A percentile compares a stretch with the other conserved stretches of the same genome.
Conservation (phyloP, 495 filamentous ascomycete genomes). For the Rhypophila decipiens region DNA sequence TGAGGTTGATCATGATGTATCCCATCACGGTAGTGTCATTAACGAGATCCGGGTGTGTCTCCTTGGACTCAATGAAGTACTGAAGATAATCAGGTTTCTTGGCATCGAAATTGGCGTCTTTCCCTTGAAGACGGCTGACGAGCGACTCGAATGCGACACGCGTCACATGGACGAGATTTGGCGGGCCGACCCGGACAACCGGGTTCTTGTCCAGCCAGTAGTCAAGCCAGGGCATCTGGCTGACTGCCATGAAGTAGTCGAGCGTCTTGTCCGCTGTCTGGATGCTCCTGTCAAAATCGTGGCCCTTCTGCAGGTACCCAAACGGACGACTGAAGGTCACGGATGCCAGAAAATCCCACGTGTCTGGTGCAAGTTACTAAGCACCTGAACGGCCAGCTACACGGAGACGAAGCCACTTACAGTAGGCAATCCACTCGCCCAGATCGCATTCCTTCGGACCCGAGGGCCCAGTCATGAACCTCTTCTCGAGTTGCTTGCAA, state of each 20-base stretch:
- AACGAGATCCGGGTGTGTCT: constrained; percentile 14
- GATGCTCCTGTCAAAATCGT: constrained; percentile 32
- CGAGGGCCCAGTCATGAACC: constrained; percentile 18
- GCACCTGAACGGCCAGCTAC: background rate
- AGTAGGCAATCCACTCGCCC: constrained; percentile 28
- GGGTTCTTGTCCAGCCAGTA: constrained; percentile 43
- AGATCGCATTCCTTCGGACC: constrained; percentile 20
- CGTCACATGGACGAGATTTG: constrained; percentile 12
- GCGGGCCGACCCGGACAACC: constrained; percentile 25
- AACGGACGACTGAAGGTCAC: constrained; percentile 30
- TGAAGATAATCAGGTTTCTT: constrained; percentile 19
- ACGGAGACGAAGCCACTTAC: constrained; percentile 2
- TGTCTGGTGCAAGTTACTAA: constrained; percentile 13
- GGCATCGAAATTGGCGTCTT: constrained; percentile 11
- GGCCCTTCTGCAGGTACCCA: constrained; percentile 33
- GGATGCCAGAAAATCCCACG: constrained; percentile 29
- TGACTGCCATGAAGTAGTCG: constrained; percentile 34
- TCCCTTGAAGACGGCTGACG: constrained; percentile 8
- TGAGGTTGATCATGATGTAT: constrained; percentile 29
- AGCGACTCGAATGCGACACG: constrained; percentile 8
- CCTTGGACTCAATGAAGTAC: constrained; percentile 21
- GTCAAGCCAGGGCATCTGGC: constrained; percentile 44
- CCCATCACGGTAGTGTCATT: constrained; percentile 13
- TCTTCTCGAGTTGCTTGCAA: constrained; percentile 26
- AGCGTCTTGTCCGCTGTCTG: constrained; percentile 34